Base-by-base conservation (phyloP, 2,329 filamentous ascomycete genomes). In the Zarea fungicola region DNA sequence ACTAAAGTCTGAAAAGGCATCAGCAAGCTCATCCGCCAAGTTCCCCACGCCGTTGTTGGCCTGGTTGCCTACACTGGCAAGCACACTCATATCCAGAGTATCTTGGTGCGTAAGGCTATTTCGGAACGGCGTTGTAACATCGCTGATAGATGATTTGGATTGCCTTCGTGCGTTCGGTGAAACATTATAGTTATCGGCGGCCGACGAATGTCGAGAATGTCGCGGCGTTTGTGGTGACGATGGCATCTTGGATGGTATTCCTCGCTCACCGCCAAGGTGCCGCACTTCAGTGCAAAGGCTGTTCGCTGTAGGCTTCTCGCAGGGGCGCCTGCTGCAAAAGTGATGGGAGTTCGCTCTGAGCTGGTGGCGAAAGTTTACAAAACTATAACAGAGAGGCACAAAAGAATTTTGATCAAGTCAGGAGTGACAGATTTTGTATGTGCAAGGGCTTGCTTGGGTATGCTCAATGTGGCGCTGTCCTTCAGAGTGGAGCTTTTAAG, bases 21-120 rank as follows among this genome's bases (percentile, higher is more conserved):
- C 86, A 2, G 85, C 88, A 41, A 93, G 71, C 65, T 93, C 88
- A 65, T 92, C 88, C 2, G 88, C 88, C 42, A 93, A 66, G 57
- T 89, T 91, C 26, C 87, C 88, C 54, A 89, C 71, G 8, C 84
- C 84, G 53, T 80, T 80, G 42, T 69, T 70, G 3, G 63, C 63
- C 21, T 65, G 68, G 39, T 65, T 65, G 31, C 65, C 73, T 35
- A 65, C 69, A 48, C 62, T 64, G 51, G 67, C 65, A 41, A 76
- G 71, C n/a, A 71, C 64, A 50, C 66, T 66, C 44, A 78, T 63
- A 47, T 76, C 72, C n/a, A 71, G 61, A 29, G 60, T 61, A 56
- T 79, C 76, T 50, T 70, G 66, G 47, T 75, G 72, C 57, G 70
- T 72, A 57, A 73, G 73, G 58, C 73, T 75, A 57, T 67, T 70